Conservation (phyloP, 2,329 filamentous ascomycete genomes). For the Aspergillus jensenii region DNA sequence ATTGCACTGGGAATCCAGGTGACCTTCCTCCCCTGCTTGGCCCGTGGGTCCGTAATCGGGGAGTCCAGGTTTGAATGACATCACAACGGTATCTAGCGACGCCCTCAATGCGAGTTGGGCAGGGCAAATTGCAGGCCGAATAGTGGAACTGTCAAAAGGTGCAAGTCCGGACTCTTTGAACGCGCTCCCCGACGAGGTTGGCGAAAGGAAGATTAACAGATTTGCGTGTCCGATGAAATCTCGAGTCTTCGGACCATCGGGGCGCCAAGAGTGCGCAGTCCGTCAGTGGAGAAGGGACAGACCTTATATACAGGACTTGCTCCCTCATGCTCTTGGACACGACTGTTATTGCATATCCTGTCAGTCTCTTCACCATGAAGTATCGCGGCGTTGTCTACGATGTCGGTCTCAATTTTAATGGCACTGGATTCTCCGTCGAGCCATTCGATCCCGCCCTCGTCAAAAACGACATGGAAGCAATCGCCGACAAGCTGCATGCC, state of each 20-base stretch:
- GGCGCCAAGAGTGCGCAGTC: conserved; percentile 11
- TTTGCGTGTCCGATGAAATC: neutral
- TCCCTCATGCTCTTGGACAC: no score
- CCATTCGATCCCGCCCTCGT: conserved; percentile 12
- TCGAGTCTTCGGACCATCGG: neutral
- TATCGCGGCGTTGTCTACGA: conserved; percentile 16
- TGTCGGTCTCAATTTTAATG: conserved; percentile 14
- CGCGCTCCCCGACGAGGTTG: neutral
- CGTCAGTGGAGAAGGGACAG: neutral
- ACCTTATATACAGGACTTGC: no score
- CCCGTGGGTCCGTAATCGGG: no score
- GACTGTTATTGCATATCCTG: no score
- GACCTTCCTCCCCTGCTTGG: no score
- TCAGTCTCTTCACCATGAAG: conserved; percentile 17
- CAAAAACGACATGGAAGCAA: conserved; percentile 12
- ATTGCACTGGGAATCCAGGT: no score
- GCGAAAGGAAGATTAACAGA: neutral
- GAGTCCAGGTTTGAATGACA: no score
- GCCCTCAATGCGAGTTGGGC: no score
- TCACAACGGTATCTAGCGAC: no score
- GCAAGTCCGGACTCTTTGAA: no score
- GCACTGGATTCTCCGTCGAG: conserved; percentile 10
- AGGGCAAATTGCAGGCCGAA: no score
- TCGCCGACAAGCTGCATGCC: conserved; percentile 11
- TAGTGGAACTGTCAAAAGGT: no score